phyloP scores from a whole-genome alignment of 78 protist genomes.

The Dictyostelium capitatum region DNA sequence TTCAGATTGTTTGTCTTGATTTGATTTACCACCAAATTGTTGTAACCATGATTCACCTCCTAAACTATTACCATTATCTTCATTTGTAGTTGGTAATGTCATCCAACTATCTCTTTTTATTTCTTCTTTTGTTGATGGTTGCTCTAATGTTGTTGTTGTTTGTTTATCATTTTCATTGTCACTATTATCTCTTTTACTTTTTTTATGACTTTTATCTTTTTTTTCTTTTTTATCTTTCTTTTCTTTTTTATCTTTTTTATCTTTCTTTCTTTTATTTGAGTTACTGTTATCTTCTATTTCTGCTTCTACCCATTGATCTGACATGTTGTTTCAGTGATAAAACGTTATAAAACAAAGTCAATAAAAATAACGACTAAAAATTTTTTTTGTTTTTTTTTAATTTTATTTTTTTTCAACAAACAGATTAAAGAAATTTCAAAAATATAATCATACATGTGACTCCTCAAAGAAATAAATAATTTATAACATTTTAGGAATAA shows the following conservation, averaged over 20 bases:
- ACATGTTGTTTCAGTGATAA: not conserved
- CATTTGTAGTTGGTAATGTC: not conserved
- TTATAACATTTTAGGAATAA: too few species aligned
- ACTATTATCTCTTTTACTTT: not conserved
- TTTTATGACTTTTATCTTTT: not conserved
- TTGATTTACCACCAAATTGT: not conserved
- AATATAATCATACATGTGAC: too few species aligned
- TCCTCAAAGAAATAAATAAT: too few species aligned
- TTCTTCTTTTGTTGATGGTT: not conserved
- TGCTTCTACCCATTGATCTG: not conserved
- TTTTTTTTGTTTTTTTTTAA: too few species aligned
- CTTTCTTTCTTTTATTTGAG: not conserved
- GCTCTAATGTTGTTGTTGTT: not conserved
- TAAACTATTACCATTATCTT: not conserved
- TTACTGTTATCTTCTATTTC: not conserved
- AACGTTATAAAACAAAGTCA: too few species aligned
- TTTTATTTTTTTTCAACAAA: too few species aligned
- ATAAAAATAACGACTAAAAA: too few species aligned
- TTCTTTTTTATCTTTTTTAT: too few species aligned
- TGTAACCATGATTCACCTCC: slow-evolving; percentile 18
- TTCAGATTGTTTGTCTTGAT: slow-evolving; percentile 6
- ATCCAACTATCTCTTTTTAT: slow-evolving; percentile 53
- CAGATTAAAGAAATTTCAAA: too few species aligned
- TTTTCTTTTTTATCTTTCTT: not conserved
- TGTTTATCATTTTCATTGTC: not conserved